Evolutionary conservation across 345 rosid species (phyloP), one percentile per base, ranked within the genome.

Genomic region (Physaria fendleri): DNA sequence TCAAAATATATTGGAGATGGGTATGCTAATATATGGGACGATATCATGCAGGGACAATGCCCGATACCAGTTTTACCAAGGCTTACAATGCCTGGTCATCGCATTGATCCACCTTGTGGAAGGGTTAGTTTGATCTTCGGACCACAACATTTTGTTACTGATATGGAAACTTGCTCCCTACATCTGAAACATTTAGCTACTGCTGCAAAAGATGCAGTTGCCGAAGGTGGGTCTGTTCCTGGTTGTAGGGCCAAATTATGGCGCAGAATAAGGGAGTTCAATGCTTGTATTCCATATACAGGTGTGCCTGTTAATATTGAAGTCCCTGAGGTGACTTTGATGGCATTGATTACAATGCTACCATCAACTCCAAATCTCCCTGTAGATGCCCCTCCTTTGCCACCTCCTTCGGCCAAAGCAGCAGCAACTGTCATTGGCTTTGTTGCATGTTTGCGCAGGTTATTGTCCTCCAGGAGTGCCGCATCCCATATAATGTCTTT

Each of bases 191-290:
- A 93, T 75, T 78, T 93, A 72, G 94, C 97, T 65, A 81, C 87
- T 33, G 88, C 97, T 71, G 99, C 99, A 57, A 93, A 85, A 81
- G 99, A 93, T 81, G 97, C 99, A 34, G 97, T 89, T 74, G 83
- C 92, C 49, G 97, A 93, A 81, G 91, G 97, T 72, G 97, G 97
- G 59, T 87, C 94, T 13, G 68, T 93, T 59, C 95, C 97, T 58
- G 99, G 99, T 64, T 85, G 90, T 53, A 83, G 95, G 76, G 99
- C 99, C 69, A 89, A 77, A 68, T 59, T 93, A 54, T 93, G 99
- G 99, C 97, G 99, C 44, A 85, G 99, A 74, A 87, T 93, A 71
- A 85, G 96, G 76, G 97, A 93, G 77, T 93, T 93, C 81, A 93
- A 93, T 81, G 99, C 99, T 10, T 89, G 90, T 64, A 60, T 89